Evolutionary conservation across 805 yeast genomes (phyloP).

Genomic region (Zygoascus bituminiphila): DNA sequence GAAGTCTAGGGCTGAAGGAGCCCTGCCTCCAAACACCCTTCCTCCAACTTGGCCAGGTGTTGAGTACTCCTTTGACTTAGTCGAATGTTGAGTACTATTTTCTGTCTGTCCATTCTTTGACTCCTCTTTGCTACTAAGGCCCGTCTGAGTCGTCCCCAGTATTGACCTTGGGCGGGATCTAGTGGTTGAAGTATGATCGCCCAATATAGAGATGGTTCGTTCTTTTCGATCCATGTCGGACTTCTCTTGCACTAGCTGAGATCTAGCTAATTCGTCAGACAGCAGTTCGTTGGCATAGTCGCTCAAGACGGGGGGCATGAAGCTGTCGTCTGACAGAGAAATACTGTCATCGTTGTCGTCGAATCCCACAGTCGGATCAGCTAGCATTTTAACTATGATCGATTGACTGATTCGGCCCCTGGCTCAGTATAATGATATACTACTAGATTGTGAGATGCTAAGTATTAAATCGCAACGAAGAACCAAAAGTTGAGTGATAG

Average conservation of each 20-base stretch:
- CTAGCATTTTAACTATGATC: background rate
- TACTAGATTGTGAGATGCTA: too few relatives aligned
- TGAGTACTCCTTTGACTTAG: background rate
- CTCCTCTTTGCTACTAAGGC: background rate
- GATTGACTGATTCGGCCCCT: too few relatives aligned
- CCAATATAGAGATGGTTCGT: background rate
- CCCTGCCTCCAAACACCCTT: background rate
- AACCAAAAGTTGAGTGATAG: too few relatives aligned
- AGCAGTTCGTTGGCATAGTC: constrained; percentile 49
- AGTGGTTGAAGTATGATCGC: background rate
- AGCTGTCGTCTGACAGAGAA: constrained; percentile 37
- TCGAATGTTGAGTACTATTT: background rate
- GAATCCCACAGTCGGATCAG: background rate
- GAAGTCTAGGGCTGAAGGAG: background rate
- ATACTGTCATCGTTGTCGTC: constrained; percentile 28
- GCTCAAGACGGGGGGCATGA: constrained; percentile 53
- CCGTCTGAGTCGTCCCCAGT: background rate
- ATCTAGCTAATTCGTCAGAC: constrained; percentile 19
- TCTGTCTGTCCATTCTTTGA: background rate
- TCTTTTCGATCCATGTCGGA: constrained; percentile 3
- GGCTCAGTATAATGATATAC: too few relatives aligned
- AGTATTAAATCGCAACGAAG: too few relatives aligned
- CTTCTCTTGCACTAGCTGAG: constrained; percentile 2
- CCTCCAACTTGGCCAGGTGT: background rate
- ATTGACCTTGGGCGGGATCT: background rate